Base-by-base conservation (phyloP, 1,284 basidiomycete genomes). In the Ganoderma multipileum region DNA sequence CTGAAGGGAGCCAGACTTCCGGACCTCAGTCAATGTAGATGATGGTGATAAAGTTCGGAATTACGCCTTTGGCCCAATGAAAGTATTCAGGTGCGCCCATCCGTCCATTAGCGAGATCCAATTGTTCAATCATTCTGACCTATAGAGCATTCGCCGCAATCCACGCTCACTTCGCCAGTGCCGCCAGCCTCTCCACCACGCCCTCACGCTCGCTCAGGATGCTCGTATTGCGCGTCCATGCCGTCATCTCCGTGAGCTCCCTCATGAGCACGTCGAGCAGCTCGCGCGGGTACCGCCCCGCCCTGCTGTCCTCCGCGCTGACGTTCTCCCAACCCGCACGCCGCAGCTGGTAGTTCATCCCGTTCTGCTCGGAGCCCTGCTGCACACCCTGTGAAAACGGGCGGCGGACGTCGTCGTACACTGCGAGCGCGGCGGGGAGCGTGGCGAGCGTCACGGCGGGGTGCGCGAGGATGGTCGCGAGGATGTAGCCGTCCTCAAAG, bases 331-430 rank as follows among this genome's bases (percentile, higher is more conserved):
- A 68, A 18, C 50, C 41, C 1, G 33, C 50, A 3, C 58, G 42
- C 39, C 59, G 39, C 60, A 65, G 42, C 38, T 66, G 64, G 30
- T 23, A 39, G 23, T 33, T 38, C 64, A 52, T 41, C 20, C 60
- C 47, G 57, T 41, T 68, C 57, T 59, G 12, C 3, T 42, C 20
- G 4, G 71, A 72, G 12, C 42, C 57, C 38, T 52, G 44, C 6
- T 65, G 65, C 28, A 73, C 64, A 5, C 33, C 38, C 64, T 73
- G 71, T 1, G 69, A 54, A 41, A 68, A 41, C 26, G 69, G 69
- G 2, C 80, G 76, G 3, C 82, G 80, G n/a, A 82, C 73, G 12
- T 71, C 57, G 68, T 84, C 81, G 67, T 82, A 83, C 2, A 81
- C 76, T 11, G 72, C 55, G 30, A 83, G 74, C 16, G 76, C 81